Base-by-base conservation (phyloP, 208 protist species). In the Plasmodiophora brassicae region DNA sequence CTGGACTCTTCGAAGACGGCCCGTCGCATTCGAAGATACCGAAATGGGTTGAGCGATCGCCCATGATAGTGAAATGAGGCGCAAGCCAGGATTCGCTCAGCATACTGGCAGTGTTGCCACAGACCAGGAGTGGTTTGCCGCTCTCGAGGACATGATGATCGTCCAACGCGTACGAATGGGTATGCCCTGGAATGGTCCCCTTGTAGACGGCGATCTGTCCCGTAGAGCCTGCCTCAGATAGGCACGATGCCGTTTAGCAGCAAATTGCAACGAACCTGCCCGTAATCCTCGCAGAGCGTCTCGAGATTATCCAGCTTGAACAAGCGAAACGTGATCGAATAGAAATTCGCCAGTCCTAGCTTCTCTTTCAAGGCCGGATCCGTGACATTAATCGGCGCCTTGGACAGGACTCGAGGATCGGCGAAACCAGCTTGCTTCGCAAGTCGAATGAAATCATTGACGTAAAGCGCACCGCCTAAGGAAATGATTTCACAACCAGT, bases 391-490 rank as follows among this genome's bases (percentile, higher is more conserved):
- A 84, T 84, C 46, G 28, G 20, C 22, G 35, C 22, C 22, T 28
- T 84, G 22, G 71, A 20, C 22, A 45, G 25, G 22, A 28, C 22
- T 22, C 71, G 28, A 53, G 71, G 71, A 65, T 84, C 71, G 22
- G 22, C 22, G 25, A 84, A 84, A 53, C 71, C 71, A 84, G 46
- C 71, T 25, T 22, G 71, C 22, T 84, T 35, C 22, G 35, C 28
- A 35, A 84, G 46, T 84, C 71, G 71, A 22, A 50, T 35, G 41
- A 91, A 91, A 45, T 91, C 89, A 14, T 91, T 50, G 32, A 78
- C 20, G 87, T 91, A 91, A 38, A 91, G 54, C 25, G 89, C 89
- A 35, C 89, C 89, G 28, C 71, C 71, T 45, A 72, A 72, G 22
- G 50, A 84, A 28, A 65, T 45, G 25, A 65, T 22, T 45, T 25